phyloP scores from a whole-genome alignment of 495 filamentous ascomycete species.

The Hyaloscypha hepaticicola region DNA sequence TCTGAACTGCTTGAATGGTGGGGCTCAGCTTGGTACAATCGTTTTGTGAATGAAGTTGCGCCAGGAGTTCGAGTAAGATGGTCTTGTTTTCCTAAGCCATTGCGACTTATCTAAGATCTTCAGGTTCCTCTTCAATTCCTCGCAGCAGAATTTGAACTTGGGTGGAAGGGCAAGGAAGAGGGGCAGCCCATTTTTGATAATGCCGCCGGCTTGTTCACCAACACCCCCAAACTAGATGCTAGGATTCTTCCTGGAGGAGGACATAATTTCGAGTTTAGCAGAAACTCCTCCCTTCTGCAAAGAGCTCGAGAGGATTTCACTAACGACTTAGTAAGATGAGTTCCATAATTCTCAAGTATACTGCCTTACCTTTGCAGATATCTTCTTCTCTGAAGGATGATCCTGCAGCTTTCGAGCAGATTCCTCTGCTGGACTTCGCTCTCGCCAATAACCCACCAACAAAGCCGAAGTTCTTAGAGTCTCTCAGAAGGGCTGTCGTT shows the following conservation, averaged over 20 bases:
- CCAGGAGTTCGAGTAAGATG: neutral
- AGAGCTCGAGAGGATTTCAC: neutral
- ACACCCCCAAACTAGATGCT: constrained; percentile 4
- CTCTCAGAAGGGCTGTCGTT: neutral
- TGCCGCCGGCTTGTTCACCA: neutral
- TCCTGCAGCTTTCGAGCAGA: neutral
- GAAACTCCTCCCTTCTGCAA: neutral
- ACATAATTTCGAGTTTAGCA: constrained; percentile 5
- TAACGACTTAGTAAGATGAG: neutral
- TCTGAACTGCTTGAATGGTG: constrained; percentile 6
- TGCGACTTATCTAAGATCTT: neutral
- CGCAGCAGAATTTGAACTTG: neutral
- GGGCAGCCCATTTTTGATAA: constrained; percentile 3
- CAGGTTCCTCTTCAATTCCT: constrained; percentile 7
- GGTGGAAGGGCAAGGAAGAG: neutral
- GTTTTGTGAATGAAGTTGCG: neutral
- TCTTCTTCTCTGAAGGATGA: neutral
- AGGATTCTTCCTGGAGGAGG: neutral
- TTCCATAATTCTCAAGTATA: no score
- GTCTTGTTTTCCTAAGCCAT: neutral
- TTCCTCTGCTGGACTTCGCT: constrained; percentile 4
- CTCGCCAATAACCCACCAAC: neutral
- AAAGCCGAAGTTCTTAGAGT: neutral
- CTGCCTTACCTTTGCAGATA: no score
- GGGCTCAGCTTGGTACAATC: neutral